phyloP scores from a whole-genome alignment of 805 yeast genomes.

The Wickerhamiella bombiphila region DNA sequence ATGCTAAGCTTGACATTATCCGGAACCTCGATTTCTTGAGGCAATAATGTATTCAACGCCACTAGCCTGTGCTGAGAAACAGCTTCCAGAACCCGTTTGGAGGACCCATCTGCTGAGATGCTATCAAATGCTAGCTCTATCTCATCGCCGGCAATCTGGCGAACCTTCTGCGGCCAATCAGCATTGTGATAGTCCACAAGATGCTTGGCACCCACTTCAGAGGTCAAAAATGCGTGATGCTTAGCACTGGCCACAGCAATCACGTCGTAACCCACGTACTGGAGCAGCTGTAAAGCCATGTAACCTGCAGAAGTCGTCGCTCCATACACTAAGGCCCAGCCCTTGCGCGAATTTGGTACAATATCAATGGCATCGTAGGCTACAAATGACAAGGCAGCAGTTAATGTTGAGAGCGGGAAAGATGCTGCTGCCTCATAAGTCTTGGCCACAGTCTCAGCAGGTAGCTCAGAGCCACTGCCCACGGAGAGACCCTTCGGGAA shows the following conservation, averaged over 20 bases:
- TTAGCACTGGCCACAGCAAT: conserved; percentile 37
- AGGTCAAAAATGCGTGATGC: conserved; percentile 30
- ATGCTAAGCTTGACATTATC: too few species aligned
- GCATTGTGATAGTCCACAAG: conserved; percentile 32
- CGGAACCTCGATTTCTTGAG: not conserved
- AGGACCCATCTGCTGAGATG: conserved; percentile 11
- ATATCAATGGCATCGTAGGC: too few species aligned
- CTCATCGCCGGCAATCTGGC: conserved; percentile 18
- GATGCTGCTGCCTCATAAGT: conserved; percentile 1
- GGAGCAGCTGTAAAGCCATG: conserved; percentile 53
- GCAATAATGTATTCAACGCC: conserved; percentile 5
- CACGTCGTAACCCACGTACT: conserved; percentile 31
- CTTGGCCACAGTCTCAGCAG: not conserved
- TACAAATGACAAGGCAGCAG: not conserved
- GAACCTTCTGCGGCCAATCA: conserved; percentile 32
- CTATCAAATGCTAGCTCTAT: conserved; percentile 17
- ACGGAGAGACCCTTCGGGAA: not conserved
- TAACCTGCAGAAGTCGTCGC: too few species aligned
- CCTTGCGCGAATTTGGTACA: conserved; percentile 17
- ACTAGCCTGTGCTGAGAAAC: conserved; percentile 4
- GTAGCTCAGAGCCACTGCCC: not conserved
- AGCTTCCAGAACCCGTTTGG: conserved; percentile 7
- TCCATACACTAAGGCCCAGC: conserved; percentile 18
- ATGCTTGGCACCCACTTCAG: conserved; percentile 36
- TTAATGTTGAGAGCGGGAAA: not conserved